These are phyloP conservation scores for Rhododendron ferrugineum DNA, from an alignment of 148 eudicot species.

Conservation along the genomic window DNA sequence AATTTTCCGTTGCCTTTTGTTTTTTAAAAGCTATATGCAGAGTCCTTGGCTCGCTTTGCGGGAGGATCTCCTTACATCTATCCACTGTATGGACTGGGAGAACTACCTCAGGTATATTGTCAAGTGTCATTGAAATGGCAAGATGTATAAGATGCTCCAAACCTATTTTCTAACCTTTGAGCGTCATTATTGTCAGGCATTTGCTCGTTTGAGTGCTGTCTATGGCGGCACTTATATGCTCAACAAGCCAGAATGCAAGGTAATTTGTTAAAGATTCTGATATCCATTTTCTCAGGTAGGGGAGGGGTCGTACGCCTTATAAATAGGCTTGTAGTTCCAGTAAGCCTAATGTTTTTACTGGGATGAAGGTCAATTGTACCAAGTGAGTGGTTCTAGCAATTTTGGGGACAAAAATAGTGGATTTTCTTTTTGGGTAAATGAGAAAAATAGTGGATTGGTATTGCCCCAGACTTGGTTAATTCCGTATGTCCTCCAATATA, in stretches of 20 bases:
- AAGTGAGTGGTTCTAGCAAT: neutral
- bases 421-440: no score
- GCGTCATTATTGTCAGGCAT: slow-evolving; percentile 36
- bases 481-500: neutral
- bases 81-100: slow-evolving; percentile 94
- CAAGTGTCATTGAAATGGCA: neutral
- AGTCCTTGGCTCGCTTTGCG: slow-evolving; percentile 63
- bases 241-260: slow-evolving; percentile 75
- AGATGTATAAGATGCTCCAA: neutral
- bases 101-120: slow-evolving; percentile 25
- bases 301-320: neutral
- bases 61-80: slow-evolving; percentile 96
- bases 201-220: slow-evolving; percentile 84
- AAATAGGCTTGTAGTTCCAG: neutral
- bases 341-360: slow-evolving; percentile 9
- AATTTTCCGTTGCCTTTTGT: neutral
- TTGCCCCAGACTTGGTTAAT: neutral
- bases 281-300: neutral
- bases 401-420: neutral
- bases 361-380: neutral
- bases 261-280: slow-evolving; percentile 15
- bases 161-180: slow-evolving; percentile 3
- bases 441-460: neutral
- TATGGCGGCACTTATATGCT: slow-evolving; percentile 94
- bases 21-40: slow-evolving; percentile 35